phyloP scores from a whole-genome alignment of 768 basidiomycete species.

The Hortiboletus flavorubellus region DNA sequence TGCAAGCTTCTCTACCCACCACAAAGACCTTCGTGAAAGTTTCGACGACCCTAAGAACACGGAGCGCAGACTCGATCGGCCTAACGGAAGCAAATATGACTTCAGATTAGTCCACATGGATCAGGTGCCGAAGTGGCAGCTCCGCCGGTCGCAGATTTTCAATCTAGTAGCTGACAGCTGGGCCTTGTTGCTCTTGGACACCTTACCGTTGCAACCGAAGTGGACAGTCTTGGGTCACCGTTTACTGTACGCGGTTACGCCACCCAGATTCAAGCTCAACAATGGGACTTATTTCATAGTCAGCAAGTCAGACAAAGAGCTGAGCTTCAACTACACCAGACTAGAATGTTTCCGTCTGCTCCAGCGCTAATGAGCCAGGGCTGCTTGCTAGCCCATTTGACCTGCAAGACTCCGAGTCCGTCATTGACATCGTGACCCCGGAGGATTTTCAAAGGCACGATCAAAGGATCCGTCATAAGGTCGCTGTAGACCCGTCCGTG shows the following conservation, averaged over 20 bases:
- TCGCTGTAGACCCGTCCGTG: conserved; percentile 94
- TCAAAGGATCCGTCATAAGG: conserved; percentile 94
- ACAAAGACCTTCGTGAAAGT: not conserved
- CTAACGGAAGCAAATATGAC: conserved; percentile 12
- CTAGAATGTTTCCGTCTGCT: conserved; percentile 81
- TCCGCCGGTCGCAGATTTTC: not conserved
- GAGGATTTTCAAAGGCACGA: conserved; percentile 95
- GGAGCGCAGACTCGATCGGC: not conserved
- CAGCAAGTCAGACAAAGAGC: conserved; percentile 30
- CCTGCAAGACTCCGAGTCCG: conserved; percentile 86
- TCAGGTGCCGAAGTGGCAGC: not conserved
- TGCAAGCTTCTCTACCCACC: not conserved
- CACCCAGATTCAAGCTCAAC: conserved; percentile 23
- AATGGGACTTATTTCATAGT: conserved; percentile 20
- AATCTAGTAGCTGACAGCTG: not conserved
- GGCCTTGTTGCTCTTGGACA: conserved; percentile 9
- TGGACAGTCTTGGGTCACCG: conserved; percentile 1
- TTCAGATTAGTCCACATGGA: not conserved
- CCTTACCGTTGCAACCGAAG: conserved; percentile 7
- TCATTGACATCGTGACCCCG: conserved; percentile 85
- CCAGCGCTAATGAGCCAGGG: conserved; percentile 94
- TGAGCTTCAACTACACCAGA: conserved; percentile 76
- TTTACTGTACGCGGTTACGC: conserved; percentile 16
- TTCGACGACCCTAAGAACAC: not conserved
- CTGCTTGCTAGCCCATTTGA: conserved; percentile 84